Base-by-base conservation (phyloP, 768 basidiomycete species). In the Mycena crocata region DNA sequence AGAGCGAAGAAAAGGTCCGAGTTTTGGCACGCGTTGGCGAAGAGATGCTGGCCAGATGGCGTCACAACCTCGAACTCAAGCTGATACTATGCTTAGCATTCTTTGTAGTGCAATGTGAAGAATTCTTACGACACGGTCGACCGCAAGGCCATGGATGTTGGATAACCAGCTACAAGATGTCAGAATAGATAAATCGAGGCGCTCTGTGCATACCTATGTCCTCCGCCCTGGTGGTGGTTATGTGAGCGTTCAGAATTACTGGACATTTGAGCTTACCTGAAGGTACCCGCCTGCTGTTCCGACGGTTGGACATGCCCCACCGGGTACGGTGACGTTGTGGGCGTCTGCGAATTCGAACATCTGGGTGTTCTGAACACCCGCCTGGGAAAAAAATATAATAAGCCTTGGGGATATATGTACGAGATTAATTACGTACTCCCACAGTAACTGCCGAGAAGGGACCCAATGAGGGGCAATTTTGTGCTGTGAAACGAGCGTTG, bases 1-100 rank as follows among this genome's bases (percentile, higher is more conserved):
- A 83, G 67, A 2, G 81, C 82, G 46, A 73, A 83, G 69, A 80
- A 82, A 0, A 83, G 74, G 66, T 83, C 81, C 17, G 54, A 34
- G 57, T 82, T 79, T 64, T 81, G 68, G 48, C 71, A 71, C 21
- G 68, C 73, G 67, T 80, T 82, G 12, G 75, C 80, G 1, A 74
- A 72, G 31, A 74, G 75, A 61, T 74, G 64, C 28, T 72, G 49
- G 6, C 81, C 82, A 55, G 78, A 74, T 5, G 82, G 79, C 1
- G 80, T 81, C 17, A 82, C 80, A 19, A 82, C 68, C 48, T 76
- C 75, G 64, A 79, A 74, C 48, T 83, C 71, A 2, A 81, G 55
- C 55, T 57, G 14, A 19, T 26, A 13, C 19, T 35, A 37, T 23
- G n/a, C n/a, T n/a, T 26, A 57, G 55, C 31, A 24, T 28, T 30